Evolutionary conservation across 148 eudicot genomes (phyloP).

Genomic region (Amaranthus palmeri): DNA sequence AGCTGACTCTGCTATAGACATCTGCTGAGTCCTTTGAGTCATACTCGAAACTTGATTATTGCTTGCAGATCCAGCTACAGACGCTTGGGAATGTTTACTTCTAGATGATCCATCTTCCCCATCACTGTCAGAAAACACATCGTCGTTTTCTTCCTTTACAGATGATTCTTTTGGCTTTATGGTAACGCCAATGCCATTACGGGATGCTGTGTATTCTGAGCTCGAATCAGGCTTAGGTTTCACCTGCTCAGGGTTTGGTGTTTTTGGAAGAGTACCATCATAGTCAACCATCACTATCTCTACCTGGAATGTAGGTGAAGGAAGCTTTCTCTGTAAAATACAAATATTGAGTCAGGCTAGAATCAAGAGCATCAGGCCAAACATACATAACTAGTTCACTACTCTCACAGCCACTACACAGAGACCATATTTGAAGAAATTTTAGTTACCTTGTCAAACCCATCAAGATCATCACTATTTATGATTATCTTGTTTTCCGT

Average conservation of each 20-base stretch:
- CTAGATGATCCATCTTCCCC: conserved; percentile 50
- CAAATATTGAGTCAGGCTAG: not conserved
- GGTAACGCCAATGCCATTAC: conserved; percentile 23
- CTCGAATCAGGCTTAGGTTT: conserved; percentile 29
- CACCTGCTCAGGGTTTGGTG: conserved; percentile 25
- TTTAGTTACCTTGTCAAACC: conserved; percentile 66
- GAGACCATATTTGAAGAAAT: no score
- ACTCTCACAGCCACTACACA: not conserved
- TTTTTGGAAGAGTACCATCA: conserved; percentile 48
- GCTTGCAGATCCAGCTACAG: conserved; percentile 21
- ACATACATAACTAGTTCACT: not conserved
- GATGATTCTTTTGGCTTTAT: conserved; percentile 33
- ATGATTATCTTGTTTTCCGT: conserved; percentile 55
- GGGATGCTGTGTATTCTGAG: conserved; percentile 26
- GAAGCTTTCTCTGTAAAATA: conserved; percentile 66
- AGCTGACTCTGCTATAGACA: conserved; percentile 40
- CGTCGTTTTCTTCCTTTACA: conserved; percentile 49
- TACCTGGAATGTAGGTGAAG: conserved; percentile 76
- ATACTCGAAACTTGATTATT: conserved; percentile 25
- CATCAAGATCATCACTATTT: conserved; percentile 62
- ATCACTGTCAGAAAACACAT: conserved; percentile 86
- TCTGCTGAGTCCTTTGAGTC: conserved; percentile 41
- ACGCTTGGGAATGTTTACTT: conserved; percentile 25
- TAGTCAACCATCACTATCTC: conserved; percentile 82
- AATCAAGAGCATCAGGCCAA: not conserved